phyloP scores from a whole-genome alignment of 2,329 filamentous ascomycete genomes.

The Ilyonectria destructans region DNA sequence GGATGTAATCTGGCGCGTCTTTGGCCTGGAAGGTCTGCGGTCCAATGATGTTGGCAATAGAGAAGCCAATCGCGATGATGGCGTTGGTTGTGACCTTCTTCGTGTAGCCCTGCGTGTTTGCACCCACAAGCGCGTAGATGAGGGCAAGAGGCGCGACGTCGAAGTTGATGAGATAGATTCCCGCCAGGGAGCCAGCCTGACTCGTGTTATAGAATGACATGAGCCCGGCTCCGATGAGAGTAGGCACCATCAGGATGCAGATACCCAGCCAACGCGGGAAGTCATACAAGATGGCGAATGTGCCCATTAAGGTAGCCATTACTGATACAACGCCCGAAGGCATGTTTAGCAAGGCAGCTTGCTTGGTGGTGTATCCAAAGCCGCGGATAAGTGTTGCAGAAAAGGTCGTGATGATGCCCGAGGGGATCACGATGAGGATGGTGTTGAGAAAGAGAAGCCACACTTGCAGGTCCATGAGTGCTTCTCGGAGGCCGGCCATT shows the following conservation, averaged over 20 bases:
- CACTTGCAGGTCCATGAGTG: constrained; percentile 58
- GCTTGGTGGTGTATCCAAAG: constrained; percentile 52
- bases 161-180: constrained; percentile 55
- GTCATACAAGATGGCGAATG: constrained; percentile 45
- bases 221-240: constrained; percentile 45
- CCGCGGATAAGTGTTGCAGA: constrained; percentile 54
- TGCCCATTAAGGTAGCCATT: constrained; percentile 41
- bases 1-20: constrained; percentile 65
- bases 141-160: constrained; percentile 70
- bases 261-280: constrained; percentile 51
- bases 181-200: constrained; percentile 52
- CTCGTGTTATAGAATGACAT: constrained; percentile 48
- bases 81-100: constrained; percentile 53
- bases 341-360: constrained; percentile 66
- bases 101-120: constrained; percentile 64
- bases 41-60: constrained; percentile 33
- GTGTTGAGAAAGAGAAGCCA: constrained; percentile 57
- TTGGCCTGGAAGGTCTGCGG: constrained; percentile 53
- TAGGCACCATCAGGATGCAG: constrained; percentile 44
- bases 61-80: constrained; percentile 30
- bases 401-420: constrained; percentile 54
- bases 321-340: constrained; percentile 43
- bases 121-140: constrained; percentile 66
- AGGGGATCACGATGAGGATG: constrained; percentile 47
- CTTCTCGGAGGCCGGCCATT: constrained; percentile 59